phyloP scores from a whole-genome alignment of 257 asterid genomes.

The Phtheirospermum japonicum region DNA sequence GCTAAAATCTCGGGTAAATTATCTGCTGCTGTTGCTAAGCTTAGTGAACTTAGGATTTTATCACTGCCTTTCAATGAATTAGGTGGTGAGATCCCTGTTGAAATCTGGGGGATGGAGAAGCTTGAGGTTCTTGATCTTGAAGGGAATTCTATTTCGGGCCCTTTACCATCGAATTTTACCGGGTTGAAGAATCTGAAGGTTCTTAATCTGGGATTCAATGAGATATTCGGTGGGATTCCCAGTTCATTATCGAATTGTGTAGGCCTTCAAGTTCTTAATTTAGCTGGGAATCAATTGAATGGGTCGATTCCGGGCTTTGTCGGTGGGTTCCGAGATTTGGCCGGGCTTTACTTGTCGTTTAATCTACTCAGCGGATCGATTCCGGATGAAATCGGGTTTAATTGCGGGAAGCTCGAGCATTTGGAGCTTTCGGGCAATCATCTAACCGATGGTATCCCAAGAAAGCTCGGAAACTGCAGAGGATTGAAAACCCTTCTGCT shows the following conservation, averaged over 20 bases:
- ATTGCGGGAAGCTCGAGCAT: conserved; percentile 69
- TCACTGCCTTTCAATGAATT: conserved; percentile 79
- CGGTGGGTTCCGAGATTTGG: conserved; percentile 53
- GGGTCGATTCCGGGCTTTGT: conserved; percentile 61
- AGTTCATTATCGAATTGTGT: conserved; percentile 46
- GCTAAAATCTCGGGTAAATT: conserved; percentile 51
- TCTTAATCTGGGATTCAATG: conserved; percentile 76
- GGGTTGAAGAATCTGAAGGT: conserved; percentile 69
- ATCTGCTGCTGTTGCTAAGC: conserved; percentile 50
- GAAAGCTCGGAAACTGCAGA: conserved; percentile 63
- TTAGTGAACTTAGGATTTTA: conserved; percentile 59
- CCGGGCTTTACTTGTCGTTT: conserved; percentile 80
- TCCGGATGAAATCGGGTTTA: conserved; percentile 60
- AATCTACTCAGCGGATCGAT: conserved; percentile 69
- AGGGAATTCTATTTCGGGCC: conserved; percentile 67
- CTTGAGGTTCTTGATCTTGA: conserved; percentile 94
- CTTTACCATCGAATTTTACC: conserved; percentile 46
- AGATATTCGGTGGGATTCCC: conserved; percentile 58
- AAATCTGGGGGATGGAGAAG: conserved; percentile 76
- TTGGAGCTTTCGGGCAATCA: conserved; percentile 81
- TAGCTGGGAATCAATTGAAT: conserved; percentile 77
- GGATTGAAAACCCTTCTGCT: conserved; percentile 55
- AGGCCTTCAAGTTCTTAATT: conserved; percentile 57
- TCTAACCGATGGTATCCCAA: conserved; percentile 55
- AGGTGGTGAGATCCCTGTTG: conserved; percentile 66